A percentile compares a stretch with the other conserved stretches of the same genome.
Conservation (phyloP, 768 basidiomycete genomes). For the Boletellus ananas region DNA sequence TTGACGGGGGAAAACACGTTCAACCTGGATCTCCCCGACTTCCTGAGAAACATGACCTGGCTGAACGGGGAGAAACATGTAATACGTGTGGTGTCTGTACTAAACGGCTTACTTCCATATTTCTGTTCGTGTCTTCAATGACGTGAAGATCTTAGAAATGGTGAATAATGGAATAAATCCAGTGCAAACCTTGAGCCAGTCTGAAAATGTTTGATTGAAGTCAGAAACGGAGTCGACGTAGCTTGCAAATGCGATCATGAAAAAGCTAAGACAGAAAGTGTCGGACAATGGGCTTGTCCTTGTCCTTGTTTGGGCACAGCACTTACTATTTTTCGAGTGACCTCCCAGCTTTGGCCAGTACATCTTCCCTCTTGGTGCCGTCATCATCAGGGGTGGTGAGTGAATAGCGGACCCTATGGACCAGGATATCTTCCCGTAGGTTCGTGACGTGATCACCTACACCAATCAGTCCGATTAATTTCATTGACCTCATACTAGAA, state of each 20-base stretch:
- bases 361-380: conserved; percentile 46
- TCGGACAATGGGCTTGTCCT: neutral
- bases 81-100: neutral
- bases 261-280: conserved; percentile 61
- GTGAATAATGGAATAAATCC: neutral
- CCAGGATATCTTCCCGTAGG: conserved; percentile 83
- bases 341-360: conserved; percentile 64
- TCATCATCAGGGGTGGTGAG: conserved; percentile 70
- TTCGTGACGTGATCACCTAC: conserved; percentile 90
- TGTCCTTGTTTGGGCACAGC: neutral
- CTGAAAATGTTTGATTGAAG: conserved; percentile 68
- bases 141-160: neutral
- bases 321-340: conserved; percentile 89
- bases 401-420: conserved; percentile 81
- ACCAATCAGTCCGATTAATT: conserved; percentile 8
- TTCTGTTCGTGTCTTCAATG: conserved; percentile 66
- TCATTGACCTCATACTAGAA: conserved; percentile 1
- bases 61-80: conserved; percentile 34
- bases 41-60: conserved; percentile 83
- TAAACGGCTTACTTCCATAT: conserved; percentile 76
- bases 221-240: conserved; percentile 71
- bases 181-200: conserved; percentile 74
- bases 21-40: conserved; percentile 73
- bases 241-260: conserved; percentile 89
- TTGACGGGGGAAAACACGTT: conserved; percentile 91